A percentile compares a stretch with the other conserved stretches of the same genome.
Conservation (phyloP, 2,329 filamentous ascomycete genomes). For the Ascochyta clinopodiicola region DNA sequence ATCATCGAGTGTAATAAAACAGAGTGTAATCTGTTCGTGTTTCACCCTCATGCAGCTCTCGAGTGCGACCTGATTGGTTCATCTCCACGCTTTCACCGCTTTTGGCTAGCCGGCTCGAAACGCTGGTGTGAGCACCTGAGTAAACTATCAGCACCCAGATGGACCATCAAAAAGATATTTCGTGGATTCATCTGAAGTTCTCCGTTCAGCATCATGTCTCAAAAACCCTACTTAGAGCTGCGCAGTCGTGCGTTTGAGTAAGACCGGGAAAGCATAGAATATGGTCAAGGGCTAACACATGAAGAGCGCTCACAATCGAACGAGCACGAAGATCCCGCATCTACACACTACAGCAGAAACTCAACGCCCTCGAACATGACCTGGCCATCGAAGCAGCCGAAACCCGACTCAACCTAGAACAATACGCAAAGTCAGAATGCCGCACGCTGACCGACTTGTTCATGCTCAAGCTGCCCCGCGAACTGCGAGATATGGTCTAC, state of each 20-base stretch:
- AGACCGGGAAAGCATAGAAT: background rate
- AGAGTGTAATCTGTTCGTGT: too few species aligned
- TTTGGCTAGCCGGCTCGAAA: background rate
- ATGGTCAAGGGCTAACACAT: background rate
- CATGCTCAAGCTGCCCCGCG: conserved; percentile 20
- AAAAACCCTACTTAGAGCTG: background rate
- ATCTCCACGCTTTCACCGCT: background rate
- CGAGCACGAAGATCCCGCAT: background rate
- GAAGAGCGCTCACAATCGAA: conserved; percentile 3
- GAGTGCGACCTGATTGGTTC: background rate
- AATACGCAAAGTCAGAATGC: conserved; percentile 26
- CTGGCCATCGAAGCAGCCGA: conserved; percentile 11
- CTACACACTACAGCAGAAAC: background rate
- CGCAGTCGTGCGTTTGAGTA: conserved; percentile 11
- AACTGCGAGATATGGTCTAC: conserved; percentile 31
- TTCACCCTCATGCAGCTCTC: too few species aligned
- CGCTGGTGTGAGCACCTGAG: conserved; percentile 13
- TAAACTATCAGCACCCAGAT: conserved; percentile 9
- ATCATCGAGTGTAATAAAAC: too few species aligned
- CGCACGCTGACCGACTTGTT: conserved; percentile 12
- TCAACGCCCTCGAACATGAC: conserved; percentile 8
- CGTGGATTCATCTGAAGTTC: too few species aligned
- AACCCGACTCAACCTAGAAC: conserved; percentile 5
- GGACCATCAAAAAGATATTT: background rate
- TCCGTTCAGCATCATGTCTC: background rate